Evolutionary conservation across 2,329 filamentous ascomycete species (phyloP).

Genomic region (Alternaria conjuncta): DNA sequence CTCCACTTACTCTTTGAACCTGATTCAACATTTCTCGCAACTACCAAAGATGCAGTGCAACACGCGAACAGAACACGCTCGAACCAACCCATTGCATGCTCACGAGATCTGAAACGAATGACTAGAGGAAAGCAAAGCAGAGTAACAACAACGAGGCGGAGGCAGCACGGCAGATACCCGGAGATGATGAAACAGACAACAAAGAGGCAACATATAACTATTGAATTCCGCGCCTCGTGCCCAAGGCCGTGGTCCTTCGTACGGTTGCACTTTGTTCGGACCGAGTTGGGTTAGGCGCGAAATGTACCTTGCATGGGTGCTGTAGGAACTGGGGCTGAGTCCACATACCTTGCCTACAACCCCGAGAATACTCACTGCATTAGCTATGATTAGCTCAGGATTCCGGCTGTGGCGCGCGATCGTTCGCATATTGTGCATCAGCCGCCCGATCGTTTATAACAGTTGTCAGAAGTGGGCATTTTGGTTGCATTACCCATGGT

Average conservation of each 20-base stretch:
- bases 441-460: background rate
- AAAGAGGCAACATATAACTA: conserved; percentile 34
- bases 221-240: conserved; percentile 21
- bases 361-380: conserved; percentile 36
- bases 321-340: conserved; percentile 42
- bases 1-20: conserved; percentile 1
- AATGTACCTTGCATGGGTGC: conserved; percentile 17
- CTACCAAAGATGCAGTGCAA: conserved; percentile 7
- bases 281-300: conserved; percentile 27
- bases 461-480: conserved; percentile 3
- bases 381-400: conserved; percentile 42
- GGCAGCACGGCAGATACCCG: conserved; percentile 19
- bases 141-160: conserved; percentile 15
- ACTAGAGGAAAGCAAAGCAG: conserved; percentile 24
- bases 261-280: conserved; percentile 23
- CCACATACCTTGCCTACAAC: conserved; percentile 17
- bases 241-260: conserved; percentile 32
- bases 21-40: background rate
- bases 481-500: conserved; percentile 6
- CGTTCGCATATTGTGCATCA: conserved; percentile 10
- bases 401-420: conserved; percentile 12
- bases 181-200: conserved; percentile 31
- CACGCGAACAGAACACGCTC: conserved; percentile 32
- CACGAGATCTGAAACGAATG: conserved; percentile 32
- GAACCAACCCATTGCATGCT: conserved; percentile 47